Evolutionary conservation across 768 basidiomycete genomes (phyloP).

Genomic region (Mycena maculata): DNA sequence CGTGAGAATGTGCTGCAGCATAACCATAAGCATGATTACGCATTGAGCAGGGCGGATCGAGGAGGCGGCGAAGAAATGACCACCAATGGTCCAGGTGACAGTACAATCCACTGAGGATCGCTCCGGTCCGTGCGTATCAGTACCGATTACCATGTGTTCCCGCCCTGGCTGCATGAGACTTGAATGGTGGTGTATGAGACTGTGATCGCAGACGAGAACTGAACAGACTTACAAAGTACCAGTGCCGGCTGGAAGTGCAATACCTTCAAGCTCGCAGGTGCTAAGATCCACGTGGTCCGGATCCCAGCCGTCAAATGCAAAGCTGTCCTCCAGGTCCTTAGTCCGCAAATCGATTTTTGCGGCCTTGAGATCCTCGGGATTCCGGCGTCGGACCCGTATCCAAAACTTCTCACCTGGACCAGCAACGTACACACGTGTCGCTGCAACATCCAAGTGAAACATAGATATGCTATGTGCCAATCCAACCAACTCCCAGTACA

Average conservation of each 20-base stretch:
- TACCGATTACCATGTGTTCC: constrained; percentile 1
- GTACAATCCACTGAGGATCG: neutral
- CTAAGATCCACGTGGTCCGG: neutral
- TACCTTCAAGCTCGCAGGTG: neutral
- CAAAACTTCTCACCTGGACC: constrained; percentile 14
- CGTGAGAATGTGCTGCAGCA: constrained; percentile 6
- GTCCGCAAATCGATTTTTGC: neutral
- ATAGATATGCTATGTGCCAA: neutral
- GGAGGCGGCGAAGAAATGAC: constrained; percentile 6
- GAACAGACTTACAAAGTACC: neutral
- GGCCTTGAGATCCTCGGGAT: neutral
- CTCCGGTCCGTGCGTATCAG: neutral
- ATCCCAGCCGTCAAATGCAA: constrained; percentile 4
- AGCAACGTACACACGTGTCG: neutral
- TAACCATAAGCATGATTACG: neutral
- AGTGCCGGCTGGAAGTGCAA: neutral
- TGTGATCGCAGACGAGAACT: neutral
- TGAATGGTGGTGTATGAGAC: too few species aligned
- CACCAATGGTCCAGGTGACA: neutral
- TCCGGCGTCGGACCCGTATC: neutral
- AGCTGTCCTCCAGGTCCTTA: neutral
- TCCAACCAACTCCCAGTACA: neutral
- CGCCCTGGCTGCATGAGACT: constrained; percentile 10
- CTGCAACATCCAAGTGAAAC: constrained; percentile 1
- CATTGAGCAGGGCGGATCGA: neutral